Conservation (phyloP, 2,329 filamentous ascomycete genomes). For the Fonsecaea monophora region DNA sequence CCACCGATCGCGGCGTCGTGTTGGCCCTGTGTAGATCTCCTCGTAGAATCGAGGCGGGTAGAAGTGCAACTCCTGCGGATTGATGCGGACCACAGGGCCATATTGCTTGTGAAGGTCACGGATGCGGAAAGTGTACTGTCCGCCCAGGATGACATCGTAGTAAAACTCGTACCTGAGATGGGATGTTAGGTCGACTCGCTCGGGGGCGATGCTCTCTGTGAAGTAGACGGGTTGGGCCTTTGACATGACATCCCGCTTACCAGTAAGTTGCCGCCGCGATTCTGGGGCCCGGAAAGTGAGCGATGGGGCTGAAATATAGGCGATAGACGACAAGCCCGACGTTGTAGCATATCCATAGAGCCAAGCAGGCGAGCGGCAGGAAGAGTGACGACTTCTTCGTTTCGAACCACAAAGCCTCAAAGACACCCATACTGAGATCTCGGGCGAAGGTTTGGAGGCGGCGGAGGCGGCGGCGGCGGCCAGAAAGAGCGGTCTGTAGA, state of each 20-base stretch:
- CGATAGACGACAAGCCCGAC: slow-evolving; percentile 32
- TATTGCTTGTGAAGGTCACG: slow-evolving; percentile 47
- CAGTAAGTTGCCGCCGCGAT: slow-evolving; percentile 44
- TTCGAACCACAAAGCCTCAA: not conserved
- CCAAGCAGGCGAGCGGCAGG: not conserved
- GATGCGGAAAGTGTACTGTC: slow-evolving; percentile 45
- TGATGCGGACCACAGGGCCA: slow-evolving; percentile 43
- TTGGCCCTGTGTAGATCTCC: slow-evolving; percentile 42
- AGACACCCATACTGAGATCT: slow-evolving; percentile 7
- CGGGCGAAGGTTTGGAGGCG: not conserved
- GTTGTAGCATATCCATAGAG: slow-evolving; percentile 17
- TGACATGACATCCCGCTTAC: slow-evolving; percentile 16
- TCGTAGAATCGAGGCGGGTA: slow-evolving; percentile 39
- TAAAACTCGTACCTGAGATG: slow-evolving; percentile 43
- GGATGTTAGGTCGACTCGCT: not conserved
- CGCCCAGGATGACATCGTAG: slow-evolving; percentile 44
- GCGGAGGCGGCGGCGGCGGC: not conserved
- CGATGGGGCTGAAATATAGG: slow-evolving; percentile 37
- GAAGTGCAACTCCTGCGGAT: slow-evolving; percentile 40
- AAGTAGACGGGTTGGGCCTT: not conserved
- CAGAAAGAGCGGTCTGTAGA: not conserved
- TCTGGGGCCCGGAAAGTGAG: slow-evolving; percentile 42
- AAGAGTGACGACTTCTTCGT: slow-evolving; percentile 1
- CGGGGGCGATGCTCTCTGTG: not conserved
- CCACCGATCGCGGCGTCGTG: slow-evolving; percentile 27